Evolutionary conservation across 495 filamentous ascomycete genomes (phyloP), one percentile per base, ranked within the genome.

Genomic region (Penicillium antarcticum): DNA sequence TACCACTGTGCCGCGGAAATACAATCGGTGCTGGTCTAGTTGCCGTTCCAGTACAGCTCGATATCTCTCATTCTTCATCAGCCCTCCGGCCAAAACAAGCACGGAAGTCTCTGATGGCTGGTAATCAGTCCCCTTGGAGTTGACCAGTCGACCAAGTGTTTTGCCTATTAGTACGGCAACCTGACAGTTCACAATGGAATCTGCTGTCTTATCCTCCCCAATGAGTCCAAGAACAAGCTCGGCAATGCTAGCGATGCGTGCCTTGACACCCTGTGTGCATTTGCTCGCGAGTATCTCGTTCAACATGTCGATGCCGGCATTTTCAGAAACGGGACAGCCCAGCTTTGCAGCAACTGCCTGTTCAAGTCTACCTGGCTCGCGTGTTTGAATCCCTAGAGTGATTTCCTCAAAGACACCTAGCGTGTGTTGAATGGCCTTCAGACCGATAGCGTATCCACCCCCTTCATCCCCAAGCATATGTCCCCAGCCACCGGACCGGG

Each of bases 391-490:
- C 1, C 52, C 51, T 4, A 66, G 45, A 2, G 21, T 34, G 1
- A 53, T 38, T 18, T 67, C 32, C 43, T 65, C 65, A 13, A 62
- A 29, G 8, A 45, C 43, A 9, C n/a, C 42, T 3, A 73, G 47
- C 1, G 67, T 60, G n/a, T 62, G 51, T 33, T 62, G 61, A 26
- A 68, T 57, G 0, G 65, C 65, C 31, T 59, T 53, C 14, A 64
- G 41, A 5, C 69, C 71, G 10, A 74, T 72, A 2, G 58, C 58
- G 51, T 68, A 71, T 4, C 68, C 69, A 1, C 63, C 63, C 1
- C 67, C 71, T 37, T 72, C 66, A 33, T 74, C 69, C 0, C 71
- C 68, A 5, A 74, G 54, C 14, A 71, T 48, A 41, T 69, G 60
- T 6, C 69, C 69, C 70, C 69, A 74, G 5, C 70, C 70, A 5